Base-by-base conservation (phyloP, 2,329 filamentous ascomycete species). In the Diaporthe citrichinensis region DNA sequence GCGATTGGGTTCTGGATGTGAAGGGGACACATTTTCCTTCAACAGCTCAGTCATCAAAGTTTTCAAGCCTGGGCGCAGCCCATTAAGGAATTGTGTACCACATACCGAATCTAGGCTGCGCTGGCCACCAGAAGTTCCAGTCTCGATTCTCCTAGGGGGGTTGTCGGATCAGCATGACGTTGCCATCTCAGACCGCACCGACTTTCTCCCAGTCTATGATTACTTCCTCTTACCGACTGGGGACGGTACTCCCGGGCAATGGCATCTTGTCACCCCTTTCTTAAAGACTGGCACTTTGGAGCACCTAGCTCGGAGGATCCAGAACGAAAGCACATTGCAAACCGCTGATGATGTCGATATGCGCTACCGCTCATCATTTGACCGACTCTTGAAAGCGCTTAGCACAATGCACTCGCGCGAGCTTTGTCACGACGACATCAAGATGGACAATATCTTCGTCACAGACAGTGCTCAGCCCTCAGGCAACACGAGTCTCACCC, bases 371-470 rank as follows among this genome's bases (percentile, higher is more conserved):
- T 78, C 81, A 2, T 83, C 82, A 0, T 76, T 83, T 49, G 77
- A 83, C 39, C 72, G 77, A 4, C 76, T 84, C 10, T 78, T 84
- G 14, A 73, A 74, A 3, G 79, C 78, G 0, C 78, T 83, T n/a
- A 76, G 77, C 39, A 49, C 61, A 28, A 80, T 83, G 61, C 82
- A 83, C 76, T 59, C 34, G 2, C 73, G 79, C 23, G 61, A 77
- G 8, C 78, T 83, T 2, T 84, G 82, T 53, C 81, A 83, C 72
- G 82, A 84, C 59, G 82, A 84, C 58, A 75, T 84, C 68, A 83
- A 83, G 74, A 76, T 79, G 10, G 81, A 81, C 71, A 84, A 83
- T 51, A 80, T 84, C 65, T 81, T 84, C 67, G 75, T 82, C 17
- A 76, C 76, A 1, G 62, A 51, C 12, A 36, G 20, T 28, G 28